Evolutionary conservation across 176 grass and related monocot genomes (phyloP).

Genomic region (Eremochloa ophiuroides): DNA sequence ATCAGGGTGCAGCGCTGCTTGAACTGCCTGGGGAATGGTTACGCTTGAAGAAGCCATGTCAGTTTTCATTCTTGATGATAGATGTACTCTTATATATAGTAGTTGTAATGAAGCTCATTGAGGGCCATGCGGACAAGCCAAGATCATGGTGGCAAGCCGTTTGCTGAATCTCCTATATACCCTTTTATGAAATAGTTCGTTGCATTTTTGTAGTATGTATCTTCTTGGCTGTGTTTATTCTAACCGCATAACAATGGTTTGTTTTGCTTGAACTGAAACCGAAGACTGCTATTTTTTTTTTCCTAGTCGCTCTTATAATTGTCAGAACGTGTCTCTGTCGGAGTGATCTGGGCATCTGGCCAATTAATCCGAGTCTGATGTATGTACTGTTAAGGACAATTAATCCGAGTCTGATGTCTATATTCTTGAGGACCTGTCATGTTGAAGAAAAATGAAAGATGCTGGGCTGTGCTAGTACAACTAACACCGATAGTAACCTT

Average conservation of each 20-base stretch:
- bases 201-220: neutral
- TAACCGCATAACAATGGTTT: neutral
- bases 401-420: conserved; percentile 11
- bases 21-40: conserved; percentile 80
- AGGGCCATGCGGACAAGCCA: neutral
- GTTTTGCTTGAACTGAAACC: neutral
- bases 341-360: neutral
- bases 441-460: conserved; percentile 2
- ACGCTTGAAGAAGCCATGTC: conserved; percentile 35
- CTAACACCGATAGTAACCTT: neutral
- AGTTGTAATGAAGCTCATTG: no score
- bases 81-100: neutral
- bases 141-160: neutral
- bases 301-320: neutral
- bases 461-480: conserved; percentile 5
- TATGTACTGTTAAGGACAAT: no score
- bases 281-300: neutral
- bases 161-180: neutral
- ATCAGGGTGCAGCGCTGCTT: conserved; percentile 79
- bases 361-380: no score
- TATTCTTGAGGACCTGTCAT: neutral
- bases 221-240: neutral
- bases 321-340: neutral
- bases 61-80: neutral
- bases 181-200: neutral